A percentile compares a stretch with the other conserved stretches of the same genome.
Conservation (phyloP, 2,329 filamentous ascomycete genomes). For the Xylaria polymorpha region DNA sequence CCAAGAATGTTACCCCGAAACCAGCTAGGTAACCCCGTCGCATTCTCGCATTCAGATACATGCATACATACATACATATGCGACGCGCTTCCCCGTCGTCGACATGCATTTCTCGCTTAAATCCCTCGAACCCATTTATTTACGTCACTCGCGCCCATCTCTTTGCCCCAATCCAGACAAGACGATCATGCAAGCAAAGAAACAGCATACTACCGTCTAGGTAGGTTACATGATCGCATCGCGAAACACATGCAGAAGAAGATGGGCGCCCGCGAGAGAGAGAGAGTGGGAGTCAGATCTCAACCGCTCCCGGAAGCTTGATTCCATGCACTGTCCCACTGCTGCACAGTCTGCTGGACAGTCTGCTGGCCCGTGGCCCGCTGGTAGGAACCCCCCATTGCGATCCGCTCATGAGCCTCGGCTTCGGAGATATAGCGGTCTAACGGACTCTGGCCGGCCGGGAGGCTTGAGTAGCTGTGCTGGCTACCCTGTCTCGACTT, state of each 20-base stretch:
- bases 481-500: neutral
- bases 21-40: slow-evolving; percentile 7
- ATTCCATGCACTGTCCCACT: slow-evolving; percentile 25
- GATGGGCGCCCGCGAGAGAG: too few species aligned
- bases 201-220: neutral
- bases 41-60: neutral
- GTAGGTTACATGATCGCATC: slow-evolving; percentile 3
- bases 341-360: slow-evolving; percentile 23
- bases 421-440: slow-evolving; percentile 21
- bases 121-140: neutral
- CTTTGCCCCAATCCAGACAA: slow-evolving; percentile 3
- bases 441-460: slow-evolving; percentile 4
- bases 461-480: slow-evolving; percentile 1
- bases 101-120: slow-evolving; percentile 17
- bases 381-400: slow-evolving; percentile 3
- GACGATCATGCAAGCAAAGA: neutral
- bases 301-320: slow-evolving; percentile 15
- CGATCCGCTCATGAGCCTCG: slow-evolving; percentile 27
- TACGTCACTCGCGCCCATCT: slow-evolving; percentile 19
- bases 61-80: neutral
- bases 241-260: neutral
- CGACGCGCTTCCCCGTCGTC: slow-evolving; percentile 10
- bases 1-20: slow-evolving; percentile 12
- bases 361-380: slow-evolving; percentile 21
- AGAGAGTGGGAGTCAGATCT: neutral